Conservation (phyloP, 257 asterid genomes). For the Pogostemon cablin region DNA sequence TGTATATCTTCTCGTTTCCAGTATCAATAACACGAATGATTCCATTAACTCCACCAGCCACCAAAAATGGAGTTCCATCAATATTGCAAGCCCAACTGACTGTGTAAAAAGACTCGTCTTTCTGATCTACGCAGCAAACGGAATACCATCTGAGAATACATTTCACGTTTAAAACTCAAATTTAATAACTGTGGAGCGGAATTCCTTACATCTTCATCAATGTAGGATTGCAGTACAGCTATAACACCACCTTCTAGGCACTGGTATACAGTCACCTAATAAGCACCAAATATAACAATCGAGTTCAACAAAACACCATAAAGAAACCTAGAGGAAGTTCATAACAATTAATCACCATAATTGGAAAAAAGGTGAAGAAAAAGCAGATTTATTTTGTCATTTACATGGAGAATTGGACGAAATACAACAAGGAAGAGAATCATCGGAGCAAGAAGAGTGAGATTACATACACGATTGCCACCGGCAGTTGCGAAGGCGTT, state of each 20-base stretch:
- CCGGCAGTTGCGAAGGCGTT: constrained; percentile 95
- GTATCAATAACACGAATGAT: constrained; percentile 87
- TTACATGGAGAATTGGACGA: constrained; percentile 5
- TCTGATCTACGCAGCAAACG: constrained; percentile 64
- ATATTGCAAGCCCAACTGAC: constrained; percentile 95
- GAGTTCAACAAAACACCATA: neutral
- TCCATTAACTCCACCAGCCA: constrained; percentile 94
- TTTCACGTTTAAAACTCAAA: neutral
- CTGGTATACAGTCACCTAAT: constrained; percentile 91
- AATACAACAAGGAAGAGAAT: neutral
- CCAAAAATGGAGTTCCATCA: constrained; percentile 80
- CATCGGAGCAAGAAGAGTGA: neutral
- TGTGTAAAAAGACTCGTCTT: constrained; percentile 96
- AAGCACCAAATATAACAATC: constrained; percentile 7
- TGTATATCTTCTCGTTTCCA: constrained; percentile 83
- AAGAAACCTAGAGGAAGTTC: neutral
- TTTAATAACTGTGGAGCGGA: constrained; percentile 9
- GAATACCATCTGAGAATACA: constrained; percentile 44
- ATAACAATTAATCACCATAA: neutral
- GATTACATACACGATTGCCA: constrained; percentile 69
- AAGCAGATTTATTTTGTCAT: neutral
- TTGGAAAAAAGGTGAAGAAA: neutral
- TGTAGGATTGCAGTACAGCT: constrained; percentile 95
- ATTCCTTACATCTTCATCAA: constrained; percentile 86
- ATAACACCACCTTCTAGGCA: constrained; percentile 90